A percentile compares a stretch with the other conserved stretches of the same genome.
phyloP scores from a whole-genome alignment of 2,329 filamentous ascomycete genomes.

The Fusarium sp. region DNA sequence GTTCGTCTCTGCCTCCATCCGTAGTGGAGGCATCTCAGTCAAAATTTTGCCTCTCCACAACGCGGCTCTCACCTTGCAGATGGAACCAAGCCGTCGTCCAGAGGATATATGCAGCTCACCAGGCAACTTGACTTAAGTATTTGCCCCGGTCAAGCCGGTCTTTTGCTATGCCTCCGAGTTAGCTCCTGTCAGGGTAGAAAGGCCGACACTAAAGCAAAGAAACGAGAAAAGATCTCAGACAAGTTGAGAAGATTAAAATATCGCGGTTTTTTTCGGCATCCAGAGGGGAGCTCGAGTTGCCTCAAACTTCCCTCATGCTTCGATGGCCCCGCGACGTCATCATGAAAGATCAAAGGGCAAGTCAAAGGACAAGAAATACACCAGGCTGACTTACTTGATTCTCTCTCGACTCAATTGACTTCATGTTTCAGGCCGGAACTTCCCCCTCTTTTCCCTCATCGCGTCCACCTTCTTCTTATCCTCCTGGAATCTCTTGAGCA shows the following conservation, averaged over 20 bases:
- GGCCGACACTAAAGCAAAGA: conserved; percentile 46
- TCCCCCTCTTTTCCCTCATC: conserved; percentile 76
- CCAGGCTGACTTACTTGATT: conserved; percentile 29
- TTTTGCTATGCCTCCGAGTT: neutral
- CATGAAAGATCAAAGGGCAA: conserved; percentile 48
- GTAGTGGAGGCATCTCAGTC: neutral
- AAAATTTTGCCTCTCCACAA: neutral
- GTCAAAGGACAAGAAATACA: conserved; percentile 11
- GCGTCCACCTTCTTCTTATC: conserved; percentile 78
- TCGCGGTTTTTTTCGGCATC: conserved; percentile 74
- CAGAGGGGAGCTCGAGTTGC: conserved; percentile 45
- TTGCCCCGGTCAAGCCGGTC: neutral
- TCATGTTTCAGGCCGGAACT: conserved; percentile 66
- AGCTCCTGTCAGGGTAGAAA: conserved; percentile 27
- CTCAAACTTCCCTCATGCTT: conserved; percentile 42
- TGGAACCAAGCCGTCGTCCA: conserved; percentile 11
- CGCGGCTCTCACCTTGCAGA: neutral
- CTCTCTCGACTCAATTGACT: neutral
- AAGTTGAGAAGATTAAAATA: conserved; percentile 73
- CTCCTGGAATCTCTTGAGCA: conserved; percentile 80
- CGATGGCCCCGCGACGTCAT: conserved; percentile 69
- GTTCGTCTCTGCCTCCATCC: neutral
- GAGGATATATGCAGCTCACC: neutral
- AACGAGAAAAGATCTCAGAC: conserved; percentile 59
- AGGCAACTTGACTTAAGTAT: neutral